A percentile compares a stretch with the other conserved stretches of the same genome.
Conservation (phyloP, 805 yeast genomes). For the Wickerhamiella allomyrinae region DNA sequence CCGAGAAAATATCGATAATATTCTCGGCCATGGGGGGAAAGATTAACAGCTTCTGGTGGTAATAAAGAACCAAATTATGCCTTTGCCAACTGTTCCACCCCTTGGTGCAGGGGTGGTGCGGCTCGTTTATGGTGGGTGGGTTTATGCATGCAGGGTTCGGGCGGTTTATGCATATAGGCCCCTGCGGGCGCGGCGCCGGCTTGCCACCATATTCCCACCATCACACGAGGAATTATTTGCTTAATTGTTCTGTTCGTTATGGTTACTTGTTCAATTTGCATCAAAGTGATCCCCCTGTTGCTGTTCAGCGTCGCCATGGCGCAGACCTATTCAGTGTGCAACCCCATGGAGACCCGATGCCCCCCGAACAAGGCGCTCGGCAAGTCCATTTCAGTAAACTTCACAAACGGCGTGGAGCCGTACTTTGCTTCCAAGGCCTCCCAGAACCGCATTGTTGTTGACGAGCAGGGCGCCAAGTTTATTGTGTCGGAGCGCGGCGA, state of each 20-base stretch:
- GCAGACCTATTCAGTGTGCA: slow-evolving; percentile 27
- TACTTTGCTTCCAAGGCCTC: slow-evolving; percentile 18
- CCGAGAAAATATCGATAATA: slow-evolving; percentile 11
- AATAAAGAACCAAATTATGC: neutral
- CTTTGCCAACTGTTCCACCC: too few species aligned
- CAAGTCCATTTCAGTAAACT: slow-evolving; percentile 37
- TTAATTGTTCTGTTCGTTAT: slow-evolving; percentile 1
- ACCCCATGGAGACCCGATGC: slow-evolving; percentile 32
- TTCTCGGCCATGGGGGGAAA: slow-evolving; percentile 8
- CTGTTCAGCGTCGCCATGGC: slow-evolving; percentile 7
- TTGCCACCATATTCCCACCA: too few species aligned
- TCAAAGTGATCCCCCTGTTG: neutral
- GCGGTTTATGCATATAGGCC: too few species aligned
- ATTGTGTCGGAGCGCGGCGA: slow-evolving; percentile 50
- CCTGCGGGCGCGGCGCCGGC: too few species aligned
- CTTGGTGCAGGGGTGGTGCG: too few species aligned
- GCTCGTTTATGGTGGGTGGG: too few species aligned
- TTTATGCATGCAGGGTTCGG: neutral
- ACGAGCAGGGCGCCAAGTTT: slow-evolving; percentile 46
- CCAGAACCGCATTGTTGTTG: neutral
- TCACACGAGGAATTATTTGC: neutral
- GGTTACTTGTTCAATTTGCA: neutral
- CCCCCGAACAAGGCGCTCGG: slow-evolving; percentile 49
- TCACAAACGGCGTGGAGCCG: slow-evolving; percentile 27
- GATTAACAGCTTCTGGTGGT: neutral